Base-by-base conservation (phyloP, 1,139 yeast genomes). In the Hyphopichia burtonii region DNA sequence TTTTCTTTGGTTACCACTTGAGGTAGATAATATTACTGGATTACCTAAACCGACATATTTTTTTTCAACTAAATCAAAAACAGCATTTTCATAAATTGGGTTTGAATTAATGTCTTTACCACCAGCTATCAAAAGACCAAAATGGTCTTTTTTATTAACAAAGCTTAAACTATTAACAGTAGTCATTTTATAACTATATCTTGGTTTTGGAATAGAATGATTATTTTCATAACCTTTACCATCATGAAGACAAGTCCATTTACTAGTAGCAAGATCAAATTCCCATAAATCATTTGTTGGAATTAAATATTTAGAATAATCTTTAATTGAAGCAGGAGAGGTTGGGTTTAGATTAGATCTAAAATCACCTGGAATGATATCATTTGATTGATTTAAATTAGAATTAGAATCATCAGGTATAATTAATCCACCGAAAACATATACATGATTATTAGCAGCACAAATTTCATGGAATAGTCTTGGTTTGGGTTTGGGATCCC, bases 261-360 rank as follows among this genome's bases (percentile, higher is more conserved):
- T 56, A 40, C 66, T 67, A 2, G 71, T 59, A 34, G 68, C 74
- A 36, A 82, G 59, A 55, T 82, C 75, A 48, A 83, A 78, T 48
- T 74, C 75, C 91, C 93, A 86, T 18, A 83, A 59, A 49, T 85
- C 93, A 51, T 82, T 82, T 15, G 73, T 52, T 0, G 86, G 78
- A 2, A 65, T 62, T 18, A 83, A 57, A 28, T 49, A 51, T 36
- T 55, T 28, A 12, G 49, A 40, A 14, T 22, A 16, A 16, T 51
- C 55, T 6, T 25, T 17, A 20, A 46, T 31, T 14, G 33, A 15
- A 5, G 33, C 5, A 6, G 33, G 19, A 14, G 11, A 10, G 17
- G 11, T 12, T 15, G 33, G 33, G 11, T 31, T 31, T 10, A 31
- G 18, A 16, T 31, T 31, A 10, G 20, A 22, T 23, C 31, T 22